Evolutionary conservation across 805 yeast genomes (phyloP), one percentile per base, ranked within the genome.

Genomic region (Wickerhamomyces bovis): DNA sequence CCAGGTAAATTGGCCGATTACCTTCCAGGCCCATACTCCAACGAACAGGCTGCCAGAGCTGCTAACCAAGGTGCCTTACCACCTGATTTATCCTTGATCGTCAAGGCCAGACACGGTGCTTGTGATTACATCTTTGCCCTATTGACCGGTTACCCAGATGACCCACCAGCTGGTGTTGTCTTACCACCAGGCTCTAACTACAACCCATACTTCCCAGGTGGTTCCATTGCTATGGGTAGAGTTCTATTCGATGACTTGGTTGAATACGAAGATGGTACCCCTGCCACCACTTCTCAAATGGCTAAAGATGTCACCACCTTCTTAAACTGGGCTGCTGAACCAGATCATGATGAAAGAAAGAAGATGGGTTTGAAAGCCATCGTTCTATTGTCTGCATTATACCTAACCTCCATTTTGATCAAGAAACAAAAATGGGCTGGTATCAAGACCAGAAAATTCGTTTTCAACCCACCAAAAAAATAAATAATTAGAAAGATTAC

Each of bases 191-290:
- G 99, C 55, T 71, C 95, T 53, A 94, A 94, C 83, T 94, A 94
- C 76, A 94, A 94, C 80, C 99, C 99, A 65, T 94, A 94, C 79
- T 94, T 94, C 96, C 98, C 99, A 69, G 98, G 98, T 74, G 98
- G 99, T 57, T 79, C 97, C 39, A 92, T 94, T 76, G 99, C 97
- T 60, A 94, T 94, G 99, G 98, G 88, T 67, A 87, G 99, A 76
- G 98, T 92, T 50, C 78, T 94, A 69, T 94, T 90, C 61, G 99
- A 94, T 67, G 99, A 88, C 56, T 78, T 94, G 65, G 99, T 94
- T 55, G 99, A 94, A 77, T 94, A 83, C 73, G 99, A 94, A 70
- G 99, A 94, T 69, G 99, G 99, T 66, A 94, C 99, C 50, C 96
- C 95, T 50, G 98, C 99, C 45, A 83, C 98, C 45, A 85, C 98